Evolutionary conservation across 2,329 filamentous ascomycete species (phyloP), one percentile per base, ranked within the genome.

Genomic region (Daldinia sp.): DNA sequence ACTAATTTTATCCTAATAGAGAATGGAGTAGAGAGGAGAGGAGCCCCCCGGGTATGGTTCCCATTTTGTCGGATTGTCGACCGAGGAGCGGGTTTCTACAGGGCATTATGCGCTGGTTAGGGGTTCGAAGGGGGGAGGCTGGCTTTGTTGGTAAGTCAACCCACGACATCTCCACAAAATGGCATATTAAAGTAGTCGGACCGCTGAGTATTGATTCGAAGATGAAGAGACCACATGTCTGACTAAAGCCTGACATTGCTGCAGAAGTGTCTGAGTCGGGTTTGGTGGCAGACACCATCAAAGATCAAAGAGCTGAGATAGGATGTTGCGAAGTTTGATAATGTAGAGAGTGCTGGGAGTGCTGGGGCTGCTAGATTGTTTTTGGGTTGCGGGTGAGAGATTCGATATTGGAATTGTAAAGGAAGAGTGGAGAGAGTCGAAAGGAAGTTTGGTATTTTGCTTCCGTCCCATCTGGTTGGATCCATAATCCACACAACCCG

Each of bases 401-500:
- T 23, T 65, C 56, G 59, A 63, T 63, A 70, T 61, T 58, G 60
- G 46, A 57, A 55, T 28, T 55, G 51, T 54, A 60, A 13, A 15
- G 12, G 13, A 13, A 39, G 13, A 39, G 61, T 70, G 68, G 68
- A 42, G 68, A 70, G 35, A 41, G 23, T 56, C 12, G 20, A 60
- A 41, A 42, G 50, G 62, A 33, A 56, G 33, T 60, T 58, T 42
- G 61, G 63, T 30, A 63, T 33, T 28, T 51, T 57, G 50, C 30
- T 54, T 53, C 63, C 42, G 69, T 72, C 59, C 69, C 67, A 57
- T 70, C 61, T 68, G 30, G 63, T 60, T 71, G 69, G 69, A 59
- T 66, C 66, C 54, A 60, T 58, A n/a, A 59, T 62, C 62, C 57
- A 60, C 42, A 42, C 18, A 42, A 28, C 26, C 51, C 51, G 51